Evolutionary conservation across 2,329 filamentous ascomycete species (phyloP), one percentile per base, ranked within the genome.

Genomic region (Phialophora macrospora): DNA sequence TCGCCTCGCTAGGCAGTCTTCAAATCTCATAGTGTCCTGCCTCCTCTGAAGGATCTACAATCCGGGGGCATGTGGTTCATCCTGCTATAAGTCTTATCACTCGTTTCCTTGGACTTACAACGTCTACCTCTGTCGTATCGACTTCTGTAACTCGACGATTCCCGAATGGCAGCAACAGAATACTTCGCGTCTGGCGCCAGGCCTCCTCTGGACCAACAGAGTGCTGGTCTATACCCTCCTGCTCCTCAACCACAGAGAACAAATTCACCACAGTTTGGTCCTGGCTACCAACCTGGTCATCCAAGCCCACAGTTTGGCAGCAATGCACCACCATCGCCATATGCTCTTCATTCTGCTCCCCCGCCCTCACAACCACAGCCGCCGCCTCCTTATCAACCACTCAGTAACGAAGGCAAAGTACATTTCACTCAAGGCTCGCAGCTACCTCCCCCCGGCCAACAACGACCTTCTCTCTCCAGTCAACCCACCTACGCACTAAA

Each of bases 161-260:
- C 12, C 56, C 58, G 28, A 7, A 72, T 72, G 71, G 68, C 71
- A 64, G 71, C 71, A 30, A 67, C 68, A 62, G 70, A 71, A n/a
- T 72, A 69, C 56, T 71, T 65, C 46, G 59, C 64, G 11, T 41
- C 60, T n/a, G 65, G 48, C 46, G 55, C 66, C 4, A 63, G 68
- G 58, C 66, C 68, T 28, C 55, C 57, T 30, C 59, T 63, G 17
- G 60, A 63, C 30, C 67, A 63, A 55, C 61, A 64, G 28, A 65
- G 61, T 54, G 41, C 58, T n/a, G 54, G 62, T 26, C 55, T 58
- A 3, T 49, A 64, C 57, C 64, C 38, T 11, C 58, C 65, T 52
- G 49, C 38, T 11, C 58, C 65, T 52, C 54, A 48, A 34, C 60
- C 62, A 41, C 67, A 64, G 60, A 61, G 63, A 57, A 44, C 61